Evolutionary conservation across 257 asterid genomes (phyloP).

Genomic region (Solanum boliviense): DNA sequence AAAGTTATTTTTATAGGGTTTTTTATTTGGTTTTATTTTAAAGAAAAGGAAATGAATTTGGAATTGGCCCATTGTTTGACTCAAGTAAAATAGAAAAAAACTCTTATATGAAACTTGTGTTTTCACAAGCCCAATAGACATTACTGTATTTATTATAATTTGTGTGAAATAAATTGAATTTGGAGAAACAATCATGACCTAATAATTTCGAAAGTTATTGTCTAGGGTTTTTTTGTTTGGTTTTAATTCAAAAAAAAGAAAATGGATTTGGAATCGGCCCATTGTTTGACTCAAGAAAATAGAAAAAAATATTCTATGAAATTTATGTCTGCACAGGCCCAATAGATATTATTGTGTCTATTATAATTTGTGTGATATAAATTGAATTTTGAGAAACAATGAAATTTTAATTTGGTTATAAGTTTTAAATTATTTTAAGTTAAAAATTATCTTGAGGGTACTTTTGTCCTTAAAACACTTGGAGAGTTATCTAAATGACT

Average conservation of each 20-base stretch:
- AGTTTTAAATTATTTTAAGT: too few species aligned
- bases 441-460: too few species aligned
- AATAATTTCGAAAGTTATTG: too few species aligned
- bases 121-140: background rate
- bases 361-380: too few species aligned
- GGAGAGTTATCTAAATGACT: too few species aligned
- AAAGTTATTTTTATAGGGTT: background rate
- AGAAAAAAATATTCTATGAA: background rate
- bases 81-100: background rate
- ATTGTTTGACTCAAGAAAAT: background rate
- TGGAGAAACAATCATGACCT: too few species aligned
- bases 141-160: too few species aligned
- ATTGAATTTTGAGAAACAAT: too few species aligned
- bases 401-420: too few species aligned
- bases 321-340: background rate
- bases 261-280: background rate
- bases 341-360: too few species aligned
- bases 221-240: background rate
- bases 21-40: background rate
- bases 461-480: too few species aligned
- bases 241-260: background rate
- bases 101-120: accelerated
- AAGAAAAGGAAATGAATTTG: background rate
- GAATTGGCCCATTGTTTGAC: background rate
- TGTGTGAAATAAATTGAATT: too few species aligned